These are phyloP conservation scores for Umbelopsis vinacea DNA, from an alignment of 192 early-diverging fungal genomes.

Conservation along the genomic window DNA sequence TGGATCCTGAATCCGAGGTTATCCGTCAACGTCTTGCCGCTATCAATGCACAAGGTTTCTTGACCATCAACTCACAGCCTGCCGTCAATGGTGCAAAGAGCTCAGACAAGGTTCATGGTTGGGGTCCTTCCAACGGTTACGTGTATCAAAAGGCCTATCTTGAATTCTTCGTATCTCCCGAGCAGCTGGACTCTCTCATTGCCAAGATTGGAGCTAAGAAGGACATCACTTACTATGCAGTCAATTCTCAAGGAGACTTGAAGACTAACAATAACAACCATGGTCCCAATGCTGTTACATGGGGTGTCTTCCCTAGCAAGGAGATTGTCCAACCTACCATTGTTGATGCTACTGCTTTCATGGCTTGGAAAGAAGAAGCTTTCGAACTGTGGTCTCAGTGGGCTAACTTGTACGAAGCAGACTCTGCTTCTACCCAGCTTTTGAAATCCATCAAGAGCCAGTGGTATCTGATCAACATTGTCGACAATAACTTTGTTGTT, in stretches of 20 bases:
- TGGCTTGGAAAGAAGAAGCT: conserved; percentile 98
- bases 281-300: conserved; percentile 93
- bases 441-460: conserved; percentile 67
- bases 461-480: conserved; percentile 93
- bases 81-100: conserved; percentile 88
- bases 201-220: conserved; percentile 67
- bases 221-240: conserved; percentile 89
- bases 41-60: conserved; percentile 80
- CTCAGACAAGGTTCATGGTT: conserved; percentile 79
- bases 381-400: conserved; percentile 94
- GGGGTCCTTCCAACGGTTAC: conserved; percentile 97
- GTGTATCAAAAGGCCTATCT: conserved; percentile 99
- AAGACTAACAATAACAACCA: conserved; percentile 86
- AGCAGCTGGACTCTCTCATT: conserved; percentile 70
- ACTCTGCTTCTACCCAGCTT: conserved; percentile 53
- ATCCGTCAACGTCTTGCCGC: conserved; percentile 72
- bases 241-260: conserved; percentile 89
- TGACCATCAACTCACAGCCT: conserved; percentile 96
- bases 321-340: conserved; percentile 96
- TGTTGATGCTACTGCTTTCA: conserved; percentile 89
- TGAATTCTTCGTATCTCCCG: conserved; percentile 89
- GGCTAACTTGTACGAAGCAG: conserved; percentile 71
- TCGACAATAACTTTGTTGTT: conserved; percentile 92
- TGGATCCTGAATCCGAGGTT: conserved; percentile 70
- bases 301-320: conserved; percentile 98